Evolutionary conservation across 2,329 filamentous ascomycete species (phyloP).

Genomic region (Trichothecium roseum): DNA sequence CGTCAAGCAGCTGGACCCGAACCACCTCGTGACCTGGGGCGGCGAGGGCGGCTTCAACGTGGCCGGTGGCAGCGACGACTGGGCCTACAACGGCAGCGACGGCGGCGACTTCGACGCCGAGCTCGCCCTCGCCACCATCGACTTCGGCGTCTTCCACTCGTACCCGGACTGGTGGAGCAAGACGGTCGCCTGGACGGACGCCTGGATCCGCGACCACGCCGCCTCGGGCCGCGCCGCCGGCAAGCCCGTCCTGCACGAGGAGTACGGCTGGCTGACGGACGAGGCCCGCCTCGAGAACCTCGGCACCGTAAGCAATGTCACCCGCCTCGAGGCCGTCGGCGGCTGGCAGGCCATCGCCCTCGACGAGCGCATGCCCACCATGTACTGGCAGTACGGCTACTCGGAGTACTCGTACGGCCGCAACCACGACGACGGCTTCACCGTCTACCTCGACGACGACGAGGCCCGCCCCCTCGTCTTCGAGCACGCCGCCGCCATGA

Average conservation of each 20-base stretch:
- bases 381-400: constrained; percentile 48
- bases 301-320: constrained; percentile 29
- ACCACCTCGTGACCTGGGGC: constrained; percentile 45
- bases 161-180: constrained; percentile 47
- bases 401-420: constrained; percentile 39
- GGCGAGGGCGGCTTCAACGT: constrained; percentile 48
- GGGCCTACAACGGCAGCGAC: constrained; percentile 35
- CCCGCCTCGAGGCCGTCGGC: constrained; percentile 31
- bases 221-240: constrained; percentile 26
- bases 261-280: constrained; percentile 44
- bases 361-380: constrained; percentile 32
- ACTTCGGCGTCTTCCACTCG: constrained; percentile 44
- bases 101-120: constrained; percentile 44
- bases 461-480: constrained; percentile 33
- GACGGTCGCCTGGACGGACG: constrained; percentile 38
- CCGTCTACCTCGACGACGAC: constrained; percentile 41
- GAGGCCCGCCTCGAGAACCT: constrained; percentile 34
- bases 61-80: constrained; percentile 27
- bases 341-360: constrained; percentile 39
- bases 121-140: constrained; percentile 33
- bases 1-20: constrained; percentile 38
- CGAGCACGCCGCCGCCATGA: constrained; percentile 30
- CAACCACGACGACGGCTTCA: constrained; percentile 47
- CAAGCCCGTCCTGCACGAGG: constrained; percentile 46
- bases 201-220: constrained; percentile 45